Evolutionary conservation across 495 filamentous ascomycete genomes (phyloP).

Genomic region (Neurospora pannonica): DNA sequence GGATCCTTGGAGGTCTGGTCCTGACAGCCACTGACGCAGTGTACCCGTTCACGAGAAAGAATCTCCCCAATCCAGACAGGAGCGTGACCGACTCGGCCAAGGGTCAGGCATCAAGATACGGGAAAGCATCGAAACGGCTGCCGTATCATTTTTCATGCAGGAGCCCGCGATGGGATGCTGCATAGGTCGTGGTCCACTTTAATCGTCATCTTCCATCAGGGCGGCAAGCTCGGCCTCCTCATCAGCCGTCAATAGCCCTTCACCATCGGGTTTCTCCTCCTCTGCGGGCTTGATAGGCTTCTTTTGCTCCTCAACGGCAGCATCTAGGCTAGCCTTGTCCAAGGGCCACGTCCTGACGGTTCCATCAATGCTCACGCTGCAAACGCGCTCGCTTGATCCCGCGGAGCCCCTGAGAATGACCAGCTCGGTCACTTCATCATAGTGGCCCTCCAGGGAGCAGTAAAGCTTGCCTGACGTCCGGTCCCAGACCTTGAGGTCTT

Average conservation of each 20-base stretch:
- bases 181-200: neutral
- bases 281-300: slow-evolving; percentile 35
- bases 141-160: neutral
- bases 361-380: slow-evolving; percentile 80
- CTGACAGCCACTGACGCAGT: neutral
- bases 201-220: slow-evolving; percentile 67
- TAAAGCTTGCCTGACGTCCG: slow-evolving; percentile 58
- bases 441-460: slow-evolving; percentile 76
- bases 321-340: slow-evolving; percentile 50
- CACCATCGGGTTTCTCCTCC: slow-evolving; percentile 24
- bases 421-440: slow-evolving; percentile 81
- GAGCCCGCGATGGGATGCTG: neutral
- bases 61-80: neutral
- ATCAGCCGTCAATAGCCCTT: slow-evolving; percentile 57
- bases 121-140: neutral
- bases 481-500: slow-evolving; percentile 89
- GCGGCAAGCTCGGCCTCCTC: slow-evolving; percentile 83
- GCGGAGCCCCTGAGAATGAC: slow-evolving; percentile 44
- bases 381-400: slow-evolving; percentile 34
- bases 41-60: neutral
- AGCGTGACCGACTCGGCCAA: neutral
- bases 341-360: slow-evolving; percentile 80
- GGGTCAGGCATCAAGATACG: neutral
- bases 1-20: neutral
- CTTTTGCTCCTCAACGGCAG: slow-evolving; percentile 43